Base-by-base conservation (phyloP, 2,329 filamentous ascomycete genomes). In the Drechslerella stenobrocha region DNA sequence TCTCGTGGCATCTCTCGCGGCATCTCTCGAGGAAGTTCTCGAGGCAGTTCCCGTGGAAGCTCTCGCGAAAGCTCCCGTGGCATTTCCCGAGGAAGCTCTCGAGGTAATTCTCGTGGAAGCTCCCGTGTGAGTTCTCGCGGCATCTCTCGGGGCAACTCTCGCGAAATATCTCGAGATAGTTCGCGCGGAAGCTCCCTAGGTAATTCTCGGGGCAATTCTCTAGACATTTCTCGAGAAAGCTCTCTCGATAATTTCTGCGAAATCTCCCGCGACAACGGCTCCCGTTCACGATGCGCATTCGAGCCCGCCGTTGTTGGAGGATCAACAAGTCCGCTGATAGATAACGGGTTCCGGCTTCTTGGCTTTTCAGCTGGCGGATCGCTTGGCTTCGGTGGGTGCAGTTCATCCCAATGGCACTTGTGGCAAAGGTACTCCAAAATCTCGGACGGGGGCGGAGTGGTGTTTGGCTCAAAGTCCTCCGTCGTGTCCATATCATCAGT, bases 381-480 rank as follows among this genome's bases (percentile, higher is more conserved):
- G 20, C 20, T 60, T 23, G 46, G 48, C 55, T 60, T 60, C 6
- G 71, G 70, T 3, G 66, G 65, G 46, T 72, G 65, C 18, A 70
- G 48, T 37, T 65, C 71, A 34, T 71, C 69, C 34, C 67, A 65
- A 46, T 72, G 71, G 20, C 72, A 73, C 9, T 71, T 70, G 34
- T 72, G 64, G 45, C 72, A 73, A n/a, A 71, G 26, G 11, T 72
- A 59, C 26, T 71, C 71, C 15, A 70, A 56, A 30, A 71, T 69
- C 34, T 69, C 65, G 8, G 66, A 63, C n/a, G 70, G 53, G 2
- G 70, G 42, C 15, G 61, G 57, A 2, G 58, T 50, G 26, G 58
- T 44, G 20, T 70, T 26, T 7, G 48, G 32, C 9, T 18, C 44
- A 23, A 67, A 67, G 18, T 67, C 63, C 4, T 58, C 55, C 9